Base-by-base conservation (phyloP, 306 rosid genomes). In the Corylus americana region DNA sequence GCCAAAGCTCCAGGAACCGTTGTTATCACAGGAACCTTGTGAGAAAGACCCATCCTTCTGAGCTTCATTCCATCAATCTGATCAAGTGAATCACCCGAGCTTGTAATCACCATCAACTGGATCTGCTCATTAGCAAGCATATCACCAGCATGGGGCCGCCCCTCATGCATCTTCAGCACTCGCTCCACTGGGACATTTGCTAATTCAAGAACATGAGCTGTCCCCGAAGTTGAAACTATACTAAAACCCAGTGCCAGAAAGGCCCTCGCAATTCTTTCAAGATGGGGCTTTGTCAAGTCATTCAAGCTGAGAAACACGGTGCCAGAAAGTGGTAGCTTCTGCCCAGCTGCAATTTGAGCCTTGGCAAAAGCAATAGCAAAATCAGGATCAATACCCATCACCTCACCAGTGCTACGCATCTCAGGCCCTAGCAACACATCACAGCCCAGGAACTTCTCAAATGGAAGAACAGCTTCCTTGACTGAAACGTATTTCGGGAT, bases 341-440 rank as follows among this genome's bases (percentile, higher is more conserved):
- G 93, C 22, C 99, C 98, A 8, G 98, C 94, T 45, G 98, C 96
- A 82, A 96, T 89, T 83, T 91, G 97, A 70, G 99, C 99, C 90
- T 96, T 93, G 27, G 99, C 99, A 80, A 96, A 96, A 79, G 99
- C 99, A 74, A 83, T 79, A 75, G 92, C 86, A 76, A 91, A 96
- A 61, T 78, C 70, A 51, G 69, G 87, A 82, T 96, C 99, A 78
- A 93, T 88, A 71, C 99, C 99, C 98, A 93, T 96, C 71, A 96
- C 99, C 92, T 96, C 99, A 55, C 98, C 98, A 3, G 99, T 96
- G 87, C 99, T 96, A 44, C 98, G 92, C 99, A 96, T 96, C 91
- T 96, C 99, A 53, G 98, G 99, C 76, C 99, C 97, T 37, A 96
- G 84, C 83, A 93, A 84, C 69, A 96, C 91, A 53, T 93, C 98